Base-by-base conservation (phyloP, 768 basidiomycete genomes). In the Inosperma sp. region DNA sequence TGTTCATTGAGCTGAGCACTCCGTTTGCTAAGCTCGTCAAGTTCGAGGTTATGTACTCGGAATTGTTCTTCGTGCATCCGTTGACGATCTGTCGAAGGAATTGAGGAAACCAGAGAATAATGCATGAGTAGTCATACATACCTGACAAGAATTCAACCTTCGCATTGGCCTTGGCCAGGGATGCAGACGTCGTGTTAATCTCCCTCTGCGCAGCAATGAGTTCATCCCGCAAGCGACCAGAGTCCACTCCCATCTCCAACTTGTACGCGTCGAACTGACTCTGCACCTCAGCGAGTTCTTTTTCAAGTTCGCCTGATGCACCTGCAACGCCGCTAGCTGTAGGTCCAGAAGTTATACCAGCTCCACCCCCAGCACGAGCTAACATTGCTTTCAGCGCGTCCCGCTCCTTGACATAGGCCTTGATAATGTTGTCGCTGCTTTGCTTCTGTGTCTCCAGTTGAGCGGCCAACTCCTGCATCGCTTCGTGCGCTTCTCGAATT, bases 401-500 rank as follows among this genome's bases (percentile, higher is more conserved):
- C 5, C 92, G 73, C 68, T 98, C 95, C 67, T 88, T 88, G 68
- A 86, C 78, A 51, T 87, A 88, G 7, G 86, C 83, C 59, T 89
- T 84, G 34, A 90, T 83, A 37, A 83, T 75, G n/a, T 70, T 68
- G 27, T 87, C 84, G 62, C 79, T 76, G 64, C 73, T 75, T 66
- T 81, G 82, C 68, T 87, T 84, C 67, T 92, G 84, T 33, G 76
- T 72, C 55, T 94, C 90, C 10, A 96, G 72, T 64, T 93, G 85
- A 12, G 80, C 73, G 14, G 83, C 83, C 14, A 97, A 73, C 30
- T 84, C 80, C 52, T 84, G 78, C 59, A 98, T 93, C 1, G 89
- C 84, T 48, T 88, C 84, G 52, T 93, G 88, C 0, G 95, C 95
- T 67, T 96, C 92, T 29, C 79, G 77, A 8, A 98, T 77, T 0